A percentile compares a stretch with the other conserved stretches of the same genome.
These are phyloP conservation scores for Primulina eburnea DNA, from an alignment of 257 asterid species.

Conservation along the genomic window DNA sequence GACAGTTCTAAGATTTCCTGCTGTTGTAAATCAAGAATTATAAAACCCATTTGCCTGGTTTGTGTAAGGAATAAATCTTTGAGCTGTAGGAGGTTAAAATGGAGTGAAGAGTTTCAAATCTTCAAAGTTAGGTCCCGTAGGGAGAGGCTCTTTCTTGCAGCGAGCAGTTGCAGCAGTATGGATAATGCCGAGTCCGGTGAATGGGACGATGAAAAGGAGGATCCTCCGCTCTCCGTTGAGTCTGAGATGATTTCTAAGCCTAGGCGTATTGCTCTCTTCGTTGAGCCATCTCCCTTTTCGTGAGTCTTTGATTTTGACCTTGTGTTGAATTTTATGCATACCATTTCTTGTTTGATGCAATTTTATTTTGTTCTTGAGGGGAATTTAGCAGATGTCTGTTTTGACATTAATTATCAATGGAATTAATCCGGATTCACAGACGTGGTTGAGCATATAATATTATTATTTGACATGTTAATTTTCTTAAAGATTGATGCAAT, in stretches of 20 bases:
- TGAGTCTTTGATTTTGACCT: slow-evolving; percentile 40
- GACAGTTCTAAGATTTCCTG: slow-evolving; percentile 26
- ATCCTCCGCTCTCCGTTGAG: slow-evolving; percentile 57
- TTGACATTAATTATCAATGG: background rate
- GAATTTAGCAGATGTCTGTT: too few species aligned
- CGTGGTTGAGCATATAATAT: background rate
- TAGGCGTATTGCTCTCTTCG: slow-evolving; percentile 90
- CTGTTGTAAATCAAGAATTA: slow-evolving; percentile 36
- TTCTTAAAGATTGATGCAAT: background rate
- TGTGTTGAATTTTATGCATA: background rate
- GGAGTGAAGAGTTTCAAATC: slow-evolving; percentile 25
- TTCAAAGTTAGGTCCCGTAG: slow-evolving; percentile 25
- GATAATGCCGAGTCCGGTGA: slow-evolving; percentile 40
- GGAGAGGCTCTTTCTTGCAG: slow-evolving; percentile 38
- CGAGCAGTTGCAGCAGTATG: slow-evolving; percentile 35
- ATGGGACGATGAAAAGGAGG: slow-evolving; percentile 54
- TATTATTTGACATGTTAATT: background rate
- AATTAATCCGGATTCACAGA: background rate
- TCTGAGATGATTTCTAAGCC: slow-evolving; percentile 61
- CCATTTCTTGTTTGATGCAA: slow-evolving; percentile 18
- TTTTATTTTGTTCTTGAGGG: background rate
- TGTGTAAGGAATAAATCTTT: slow-evolving; percentile 36
- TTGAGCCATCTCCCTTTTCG: slow-evolving; percentile 99
- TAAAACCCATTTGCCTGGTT: slow-evolving; percentile 36
- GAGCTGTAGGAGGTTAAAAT: slow-evolving; percentile 1